Evolutionary conservation across 768 basidiomycete species (phyloP).

Genomic region (Chlorophyllum brunneum): DNA sequence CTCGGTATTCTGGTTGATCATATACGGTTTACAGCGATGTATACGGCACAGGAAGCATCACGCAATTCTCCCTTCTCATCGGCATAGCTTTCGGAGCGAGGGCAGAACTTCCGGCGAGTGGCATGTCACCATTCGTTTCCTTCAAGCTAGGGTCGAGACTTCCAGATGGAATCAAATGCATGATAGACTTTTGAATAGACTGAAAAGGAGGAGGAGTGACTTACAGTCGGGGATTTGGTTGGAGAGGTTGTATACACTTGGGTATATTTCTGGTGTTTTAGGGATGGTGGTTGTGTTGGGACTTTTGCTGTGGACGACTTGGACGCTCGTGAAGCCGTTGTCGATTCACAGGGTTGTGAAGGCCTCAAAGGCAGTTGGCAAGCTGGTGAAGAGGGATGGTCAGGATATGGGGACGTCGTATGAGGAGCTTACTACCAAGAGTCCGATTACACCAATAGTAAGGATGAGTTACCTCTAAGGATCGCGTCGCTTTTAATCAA

Average conservation of each 20-base stretch:
- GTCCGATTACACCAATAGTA: constrained; percentile 9
- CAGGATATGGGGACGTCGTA: background rate
- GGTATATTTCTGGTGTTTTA: background rate
- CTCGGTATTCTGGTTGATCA: constrained; percentile 5
- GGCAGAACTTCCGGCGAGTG: background rate
- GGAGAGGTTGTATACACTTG: constrained; percentile 7
- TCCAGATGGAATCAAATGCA: constrained; percentile 2
- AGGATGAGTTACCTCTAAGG: background rate
- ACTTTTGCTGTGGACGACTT: constrained; percentile 6
- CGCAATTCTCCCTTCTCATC: background rate
- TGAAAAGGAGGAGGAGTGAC: background rate
- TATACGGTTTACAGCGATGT: background rate
- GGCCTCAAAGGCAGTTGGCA: background rate
- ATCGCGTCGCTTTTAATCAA: background rate
- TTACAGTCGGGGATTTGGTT: background rate
- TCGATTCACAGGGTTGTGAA: background rate
- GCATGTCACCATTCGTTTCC: background rate
- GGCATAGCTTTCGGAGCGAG: background rate
- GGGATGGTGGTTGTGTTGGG: constrained; percentile 4
- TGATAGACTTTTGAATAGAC: background rate
- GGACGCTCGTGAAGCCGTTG: background rate
- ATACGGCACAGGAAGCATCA: background rate
- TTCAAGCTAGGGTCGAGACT: constrained; percentile 6
- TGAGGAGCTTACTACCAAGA: background rate
- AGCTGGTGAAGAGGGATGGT: constrained; percentile 3